Percentiles rank a stretch among this genome's conserved stretches.
Conservation (phyloP, 192 early-diverging fungal species). For the Coemansia sp. region DNA sequence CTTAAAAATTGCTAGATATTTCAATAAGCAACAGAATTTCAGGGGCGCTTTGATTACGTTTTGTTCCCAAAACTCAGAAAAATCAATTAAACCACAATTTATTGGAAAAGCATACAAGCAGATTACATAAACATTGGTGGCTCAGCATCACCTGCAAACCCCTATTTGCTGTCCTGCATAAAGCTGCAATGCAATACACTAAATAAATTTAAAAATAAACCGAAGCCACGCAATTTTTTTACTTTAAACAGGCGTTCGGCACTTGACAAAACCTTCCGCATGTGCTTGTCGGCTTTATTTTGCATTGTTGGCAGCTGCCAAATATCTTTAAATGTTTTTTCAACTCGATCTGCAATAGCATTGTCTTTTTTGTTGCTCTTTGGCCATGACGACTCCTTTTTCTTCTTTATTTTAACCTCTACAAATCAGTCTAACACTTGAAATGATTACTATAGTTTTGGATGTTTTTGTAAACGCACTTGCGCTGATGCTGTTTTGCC, state of each 20-base stretch:
- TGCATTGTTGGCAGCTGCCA: not conserved
- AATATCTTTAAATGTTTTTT: not conserved
- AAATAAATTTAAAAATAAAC: not conserved
- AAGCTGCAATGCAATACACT: not conserved
- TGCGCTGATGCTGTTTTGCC: conserved; percentile 11
- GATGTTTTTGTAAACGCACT: conserved; percentile 4
- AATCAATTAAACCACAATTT: too few relatives aligned
- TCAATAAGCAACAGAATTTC: too few relatives aligned
- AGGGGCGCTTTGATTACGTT: too few relatives aligned
- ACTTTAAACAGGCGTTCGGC: too few relatives aligned
- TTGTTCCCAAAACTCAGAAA: too few relatives aligned
- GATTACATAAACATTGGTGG: not conserved
- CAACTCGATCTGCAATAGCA: not conserved
- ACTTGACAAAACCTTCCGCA: not conserved
- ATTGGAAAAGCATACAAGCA: too few relatives aligned
- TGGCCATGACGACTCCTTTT: too few relatives aligned
- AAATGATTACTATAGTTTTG: not conserved
- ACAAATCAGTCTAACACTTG: not conserved
- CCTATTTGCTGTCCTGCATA: not conserved
- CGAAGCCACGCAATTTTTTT: not conserved
- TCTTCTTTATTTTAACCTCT: not conserved
- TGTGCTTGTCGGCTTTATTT: not conserved
- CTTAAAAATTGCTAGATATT: too few relatives aligned
- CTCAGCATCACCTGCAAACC: not conserved
- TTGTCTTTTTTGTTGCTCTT: not conserved